Conservation (phyloP, 371 early-diverging fungal genomes). For the Apophysomyces trapeziformis region DNA sequence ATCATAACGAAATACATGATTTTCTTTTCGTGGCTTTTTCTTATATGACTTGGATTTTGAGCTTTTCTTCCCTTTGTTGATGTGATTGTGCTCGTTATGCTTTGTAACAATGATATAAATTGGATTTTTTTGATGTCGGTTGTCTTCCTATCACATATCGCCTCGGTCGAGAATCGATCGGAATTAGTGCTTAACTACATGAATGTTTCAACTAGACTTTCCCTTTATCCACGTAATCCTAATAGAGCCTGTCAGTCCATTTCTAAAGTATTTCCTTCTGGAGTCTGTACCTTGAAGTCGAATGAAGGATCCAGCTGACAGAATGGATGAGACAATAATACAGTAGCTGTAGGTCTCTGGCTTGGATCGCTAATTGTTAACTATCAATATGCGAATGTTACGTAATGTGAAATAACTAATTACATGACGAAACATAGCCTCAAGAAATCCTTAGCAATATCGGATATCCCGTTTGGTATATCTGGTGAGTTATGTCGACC, state of each 20-base stretch:
- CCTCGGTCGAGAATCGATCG: not conserved
- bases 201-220: not conserved
- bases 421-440: slow-evolving; percentile 68
- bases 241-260: not conserved
- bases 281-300: slow-evolving; percentile 41
- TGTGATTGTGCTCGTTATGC: no score
- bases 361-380: slow-evolving; percentile 51
- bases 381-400: slow-evolving; percentile 1
- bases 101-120: not conserved
- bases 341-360: slow-evolving; percentile 61
- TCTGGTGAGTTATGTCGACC: slow-evolving; percentile 78
- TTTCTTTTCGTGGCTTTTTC: no score
- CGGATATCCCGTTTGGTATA: slow-evolving; percentile 67
- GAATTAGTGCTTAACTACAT: not conserved
- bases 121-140: not conserved
- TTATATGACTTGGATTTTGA: no score
- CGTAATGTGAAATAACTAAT: slow-evolving; percentile 20
- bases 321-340: slow-evolving; percentile 59
- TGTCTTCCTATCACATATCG: not conserved
- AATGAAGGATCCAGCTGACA: slow-evolving; percentile 44
- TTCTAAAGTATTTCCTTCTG: not conserved
- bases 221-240: slow-evolving; percentile 11
- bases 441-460: slow-evolving; percentile 74
- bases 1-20: no score
- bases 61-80: no score